These are phyloP conservation scores for Capsicum chinense DNA, from an alignment of 257 asterid genomes.

Conservation along the genomic window DNA sequence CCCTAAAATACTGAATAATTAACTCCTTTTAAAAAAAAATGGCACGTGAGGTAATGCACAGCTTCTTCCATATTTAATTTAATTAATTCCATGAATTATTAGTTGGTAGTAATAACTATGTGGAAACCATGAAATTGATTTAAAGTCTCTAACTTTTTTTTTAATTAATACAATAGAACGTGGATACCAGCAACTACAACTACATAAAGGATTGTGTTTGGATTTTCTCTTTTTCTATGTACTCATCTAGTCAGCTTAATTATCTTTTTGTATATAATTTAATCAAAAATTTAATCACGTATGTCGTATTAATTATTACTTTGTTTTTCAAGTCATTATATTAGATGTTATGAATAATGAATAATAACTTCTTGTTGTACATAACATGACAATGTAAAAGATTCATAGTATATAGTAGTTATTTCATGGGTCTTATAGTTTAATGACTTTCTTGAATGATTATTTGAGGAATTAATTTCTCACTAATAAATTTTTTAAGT, in stretches of 20 bases:
- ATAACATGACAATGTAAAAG: no score
- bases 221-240: neutral
- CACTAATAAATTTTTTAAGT: no score
- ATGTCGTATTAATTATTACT: no score
- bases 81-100: neutral
- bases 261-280: neutral
- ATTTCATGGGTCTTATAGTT: no score
- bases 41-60: neutral
- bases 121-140: neutral
- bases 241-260: conserved; percentile 12
- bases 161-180: neutral
- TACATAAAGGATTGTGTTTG: neutral
- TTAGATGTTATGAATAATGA: no score
- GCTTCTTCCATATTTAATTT: neutral
- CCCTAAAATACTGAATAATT: neutral
- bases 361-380: no score
- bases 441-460: no score
- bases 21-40: neutral
- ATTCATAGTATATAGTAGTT: no score
- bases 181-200: conserved; percentile 1
- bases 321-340: no score
- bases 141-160: neutral
- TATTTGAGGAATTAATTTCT: no score
- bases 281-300: neutral
- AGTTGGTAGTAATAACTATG: neutral